Conservation (phyloP, 345 rosid species). For the Excoecaria cochinchinensis region DNA sequence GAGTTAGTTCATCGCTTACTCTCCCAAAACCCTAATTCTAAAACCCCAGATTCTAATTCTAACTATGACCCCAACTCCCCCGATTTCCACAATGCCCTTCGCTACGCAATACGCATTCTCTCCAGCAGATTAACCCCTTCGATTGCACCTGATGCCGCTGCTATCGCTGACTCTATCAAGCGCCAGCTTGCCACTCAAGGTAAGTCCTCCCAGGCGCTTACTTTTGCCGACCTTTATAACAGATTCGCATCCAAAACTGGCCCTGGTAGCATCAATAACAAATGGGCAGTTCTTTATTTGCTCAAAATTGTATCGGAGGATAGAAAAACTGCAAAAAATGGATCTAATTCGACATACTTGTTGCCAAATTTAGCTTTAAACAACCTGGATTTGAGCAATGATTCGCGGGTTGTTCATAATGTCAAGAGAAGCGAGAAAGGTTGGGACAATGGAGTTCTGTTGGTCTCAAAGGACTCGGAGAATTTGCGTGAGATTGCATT, state of each 20-base stretch:
- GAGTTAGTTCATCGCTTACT: constrained; percentile 81
- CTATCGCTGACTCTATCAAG: constrained; percentile 88
- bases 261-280: constrained; percentile 79
- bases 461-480: constrained; percentile 71
- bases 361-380: constrained; percentile 58
- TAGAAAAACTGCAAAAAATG: constrained; percentile 37
- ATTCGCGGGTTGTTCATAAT: constrained; percentile 29
- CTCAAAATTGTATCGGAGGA: constrained; percentile 81
- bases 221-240: constrained; percentile 76
- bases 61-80: constrained; percentile 44
- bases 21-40: constrained; percentile 43
- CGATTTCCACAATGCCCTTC: constrained; percentile 56
- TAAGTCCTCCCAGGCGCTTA: constrained; percentile 83
- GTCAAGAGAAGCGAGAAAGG: constrained; percentile 40
- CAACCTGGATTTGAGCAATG: constrained; percentile 32
- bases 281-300: constrained; percentile 88
- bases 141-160: constrained; percentile 67
- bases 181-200: constrained; percentile 90
- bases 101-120: constrained; percentile 82
- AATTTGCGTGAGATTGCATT: constrained; percentile 76
- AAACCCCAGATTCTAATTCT: constrained; percentile 39
- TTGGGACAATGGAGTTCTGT: constrained; percentile 70
- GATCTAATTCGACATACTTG: constrained; percentile 40
- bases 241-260: constrained; percentile 85
- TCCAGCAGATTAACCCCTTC: constrained; percentile 85